Base-by-base conservation (phyloP, 2,329 filamentous ascomycete genomes). In the Fusarium clavum region DNA sequence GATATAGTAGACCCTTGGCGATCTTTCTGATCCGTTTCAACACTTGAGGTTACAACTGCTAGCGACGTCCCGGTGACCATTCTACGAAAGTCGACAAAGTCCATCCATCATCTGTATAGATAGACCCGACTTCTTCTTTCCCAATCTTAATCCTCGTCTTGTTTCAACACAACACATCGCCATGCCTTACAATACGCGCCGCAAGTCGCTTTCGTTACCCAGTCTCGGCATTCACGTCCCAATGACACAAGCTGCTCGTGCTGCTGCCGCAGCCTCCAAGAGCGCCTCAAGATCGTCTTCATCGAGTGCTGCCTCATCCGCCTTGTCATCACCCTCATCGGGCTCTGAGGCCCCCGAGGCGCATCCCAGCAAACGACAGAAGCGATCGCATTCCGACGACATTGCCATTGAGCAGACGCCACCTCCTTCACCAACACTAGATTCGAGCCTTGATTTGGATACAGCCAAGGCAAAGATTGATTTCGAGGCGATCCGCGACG, bases 171-270 rank as follows among this genome's bases (percentile, higher is more conserved):
- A 54, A 43, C 48, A 56, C 60, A 34, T 68, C 65, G 60, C 52
- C 70, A 97, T 97, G 94, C 92, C 92, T 78, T 98, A 98, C 87
- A 97, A 98, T 82, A 98, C 95, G 74, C 92, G 95, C 83, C 91
- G 94, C 82, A 98, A 98, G 86, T 97, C 94, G 78, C 85, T 99
- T 73, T 98, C 94, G 69, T 86, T 98, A 77, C 92, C 94, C 65
- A 97, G 94, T 73, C 88, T 98, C 76, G 96, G 96, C 79, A 97
- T 98, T 76, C 93, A 96, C 77, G 86, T 98, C 71, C 91, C 92
- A 71, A 88, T 91, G 76, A 85, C 86, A 75, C 84, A 90, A 76
- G 86, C 89, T 76, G 83, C 88, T 69, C 84, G 88, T 82, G 82
- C 84, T 81, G 77, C 85, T 78, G 77, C 85, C 77, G 77, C 83